Conservation (phyloP, 331 rosid species). For the Malus hybrid region DNA sequence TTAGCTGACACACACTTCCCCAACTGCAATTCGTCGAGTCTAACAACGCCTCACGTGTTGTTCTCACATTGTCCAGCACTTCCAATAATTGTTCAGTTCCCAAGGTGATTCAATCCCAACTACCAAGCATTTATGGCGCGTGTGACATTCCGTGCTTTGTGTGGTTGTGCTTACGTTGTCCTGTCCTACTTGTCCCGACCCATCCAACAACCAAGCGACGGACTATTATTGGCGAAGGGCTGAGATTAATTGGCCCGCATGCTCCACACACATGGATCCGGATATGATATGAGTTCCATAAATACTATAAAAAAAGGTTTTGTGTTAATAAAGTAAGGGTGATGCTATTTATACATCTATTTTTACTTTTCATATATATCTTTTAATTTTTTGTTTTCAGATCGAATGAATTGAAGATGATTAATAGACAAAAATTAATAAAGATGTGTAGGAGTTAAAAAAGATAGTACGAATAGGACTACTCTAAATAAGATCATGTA, state of each 20-base stretch:
- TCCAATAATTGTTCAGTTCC: background rate
- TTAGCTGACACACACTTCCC: background rate
- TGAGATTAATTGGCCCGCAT: too few species aligned
- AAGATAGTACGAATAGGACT: too few species aligned
- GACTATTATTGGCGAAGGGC: too few species aligned
- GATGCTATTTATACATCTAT: fast-evolving
- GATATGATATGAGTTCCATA: too few species aligned
- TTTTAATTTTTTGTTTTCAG: fast-evolving
- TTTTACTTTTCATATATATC: too few species aligned
- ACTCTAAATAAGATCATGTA: too few species aligned
- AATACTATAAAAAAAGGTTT: too few species aligned
- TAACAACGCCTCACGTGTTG: background rate
- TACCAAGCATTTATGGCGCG: background rate
- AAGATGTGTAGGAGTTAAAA: fast-evolving
- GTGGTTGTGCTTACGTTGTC: background rate
- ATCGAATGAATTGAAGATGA: fast-evolving
- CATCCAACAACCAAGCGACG: too few species aligned
- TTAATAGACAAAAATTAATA: fast-evolving
- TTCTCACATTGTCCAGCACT: background rate
- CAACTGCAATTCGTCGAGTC: background rate
- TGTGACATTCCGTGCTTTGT: background rate
- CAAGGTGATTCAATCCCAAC: background rate
- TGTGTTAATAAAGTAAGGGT: too few species aligned
- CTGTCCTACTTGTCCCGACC: background rate
- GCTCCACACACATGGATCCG: too few species aligned